Conservation (phyloP, 2,329 filamentous ascomycete species). For the Aphanocladium album region DNA sequence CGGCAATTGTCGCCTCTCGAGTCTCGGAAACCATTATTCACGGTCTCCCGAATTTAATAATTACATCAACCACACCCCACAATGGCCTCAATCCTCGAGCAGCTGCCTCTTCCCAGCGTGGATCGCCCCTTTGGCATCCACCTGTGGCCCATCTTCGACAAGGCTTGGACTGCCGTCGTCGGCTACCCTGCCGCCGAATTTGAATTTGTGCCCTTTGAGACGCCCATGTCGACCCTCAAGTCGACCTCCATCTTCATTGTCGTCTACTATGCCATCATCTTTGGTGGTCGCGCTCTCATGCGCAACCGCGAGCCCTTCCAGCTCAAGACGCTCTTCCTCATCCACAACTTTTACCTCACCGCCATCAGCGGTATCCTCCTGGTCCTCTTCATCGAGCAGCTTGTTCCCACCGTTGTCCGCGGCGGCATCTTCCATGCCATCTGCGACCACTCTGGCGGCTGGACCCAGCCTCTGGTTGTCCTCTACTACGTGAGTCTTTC, state of each 20-base stretch:
- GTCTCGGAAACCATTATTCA: neutral
- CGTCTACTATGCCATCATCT: slow-evolving; percentile 89
- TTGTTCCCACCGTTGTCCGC: slow-evolving; percentile 75
- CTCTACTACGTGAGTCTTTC: slow-evolving; percentile 83
- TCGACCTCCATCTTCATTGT: slow-evolving; percentile 75
- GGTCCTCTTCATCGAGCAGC: slow-evolving; percentile 83
- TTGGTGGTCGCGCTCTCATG: slow-evolving; percentile 90
- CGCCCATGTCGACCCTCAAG: slow-evolving; percentile 84
- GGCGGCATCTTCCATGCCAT: slow-evolving; percentile 86
- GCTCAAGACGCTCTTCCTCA: slow-evolving; percentile 83
- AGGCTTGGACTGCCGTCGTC: slow-evolving; percentile 68
- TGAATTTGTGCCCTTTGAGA: slow-evolving; percentile 72
- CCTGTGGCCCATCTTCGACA: slow-evolving; percentile 92
- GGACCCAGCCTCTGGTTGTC: slow-evolving; percentile 88
- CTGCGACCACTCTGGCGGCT: slow-evolving; percentile 74
- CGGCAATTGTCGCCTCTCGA: neutral
- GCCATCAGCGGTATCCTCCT: slow-evolving; percentile 75
- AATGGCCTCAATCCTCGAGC: slow-evolving; percentile 47
- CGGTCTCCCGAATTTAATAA: slow-evolving; percentile 13
- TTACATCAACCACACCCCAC: slow-evolving; percentile 16
- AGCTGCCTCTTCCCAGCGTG: slow-evolving; percentile 68
- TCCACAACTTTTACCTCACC: slow-evolving; percentile 95
- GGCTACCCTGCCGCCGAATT: slow-evolving; percentile 87
- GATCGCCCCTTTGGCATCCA: slow-evolving; percentile 88
- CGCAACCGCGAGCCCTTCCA: slow-evolving; percentile 78